Evolutionary conservation across 169 alveolate species (phyloP), one percentile per base, ranked within the genome.

Genomic region (Plasmodium inui): DNA sequence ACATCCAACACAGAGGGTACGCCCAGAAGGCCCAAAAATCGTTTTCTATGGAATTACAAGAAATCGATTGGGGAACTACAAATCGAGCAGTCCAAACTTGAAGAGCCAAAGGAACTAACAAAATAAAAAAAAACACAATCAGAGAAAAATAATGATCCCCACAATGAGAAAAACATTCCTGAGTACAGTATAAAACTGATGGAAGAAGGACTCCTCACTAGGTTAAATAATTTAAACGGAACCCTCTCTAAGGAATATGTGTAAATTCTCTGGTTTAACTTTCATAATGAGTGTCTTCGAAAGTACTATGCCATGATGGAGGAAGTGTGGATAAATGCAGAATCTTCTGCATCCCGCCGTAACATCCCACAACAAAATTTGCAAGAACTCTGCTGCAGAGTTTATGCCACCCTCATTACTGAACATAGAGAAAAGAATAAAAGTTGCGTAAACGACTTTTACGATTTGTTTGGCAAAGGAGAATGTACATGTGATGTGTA

Each of bases 251-350:
- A 61, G 28, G 61, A 82, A 57, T 44, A 82, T 5, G 61, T 82
- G 91, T 82, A 57, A n/a, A 26, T 44, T 26, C 50, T 82, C n/a
- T 82, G 91, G 91, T 82, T 30, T 82, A 82, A 82, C 71, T 22
- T 32, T 19, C 61, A 55, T 61, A 82, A 61, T 82, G 9, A 14
- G 28, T 39, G 0, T 61, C 37, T 55, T 7, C 67, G 37, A 32
- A 82, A 30, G 7, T 82, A 57, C 41, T 57, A 82, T 57, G 55
- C 22, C 34, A 82, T 82, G 91, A 57, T 82, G 37, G 44, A 57
- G 3, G 17, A 34, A 5, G 10, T 82, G 61, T 61, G 91, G 82
- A n/a, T 44, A 28, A 6, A 67, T n/a, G 44, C 72, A 55, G 57
- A n/a, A 61, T n/a, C 26, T 6, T 82, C 28, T 19, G 76, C 71